Percentiles rank a stretch among this genome's conserved stretches.
phyloP scores from a whole-genome alignment of 345 rosid genomes.

The Salix brachista region DNA sequence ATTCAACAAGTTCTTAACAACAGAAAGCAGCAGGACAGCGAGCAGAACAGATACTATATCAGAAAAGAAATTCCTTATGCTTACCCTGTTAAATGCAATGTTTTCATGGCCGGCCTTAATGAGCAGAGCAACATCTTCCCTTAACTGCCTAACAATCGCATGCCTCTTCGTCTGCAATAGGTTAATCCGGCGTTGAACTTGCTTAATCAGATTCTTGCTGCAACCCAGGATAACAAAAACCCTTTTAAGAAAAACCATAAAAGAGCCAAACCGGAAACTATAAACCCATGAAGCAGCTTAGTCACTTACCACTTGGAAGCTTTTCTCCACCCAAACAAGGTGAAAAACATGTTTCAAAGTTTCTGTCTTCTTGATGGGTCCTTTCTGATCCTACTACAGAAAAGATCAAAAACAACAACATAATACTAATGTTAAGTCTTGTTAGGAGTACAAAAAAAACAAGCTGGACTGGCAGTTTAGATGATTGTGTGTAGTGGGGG shows the following conservation, averaged over 20 bases:
- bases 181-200: constrained; percentile 58
- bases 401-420: not conserved
- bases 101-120: constrained; percentile 50
- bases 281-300: not conserved
- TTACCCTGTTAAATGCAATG: constrained; percentile 53
- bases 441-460: not conserved
- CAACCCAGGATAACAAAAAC: constrained; percentile 13
- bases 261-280: not conserved
- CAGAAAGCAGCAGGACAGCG: not conserved
- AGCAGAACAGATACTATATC: not conserved
- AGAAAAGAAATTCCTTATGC: not conserved
- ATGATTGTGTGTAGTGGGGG: not conserved
- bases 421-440: not conserved
- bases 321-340: constrained; percentile 67
- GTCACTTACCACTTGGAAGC: constrained; percentile 67
- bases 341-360: constrained; percentile 50
- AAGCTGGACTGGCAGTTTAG: constrained; percentile 1
- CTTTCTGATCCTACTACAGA: not conserved
- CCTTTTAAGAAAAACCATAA: not conserved
- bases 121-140: constrained; percentile 61
- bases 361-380: not conserved
- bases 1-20: not conserved
- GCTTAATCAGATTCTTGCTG: constrained; percentile 60
- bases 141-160: constrained; percentile 54
- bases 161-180: constrained; percentile 61